Evolutionary conservation across 176 grass and related monocot species (phyloP), one percentile per base, ranked within the genome.

Genomic region (Bonia amplexicaulis): DNA sequence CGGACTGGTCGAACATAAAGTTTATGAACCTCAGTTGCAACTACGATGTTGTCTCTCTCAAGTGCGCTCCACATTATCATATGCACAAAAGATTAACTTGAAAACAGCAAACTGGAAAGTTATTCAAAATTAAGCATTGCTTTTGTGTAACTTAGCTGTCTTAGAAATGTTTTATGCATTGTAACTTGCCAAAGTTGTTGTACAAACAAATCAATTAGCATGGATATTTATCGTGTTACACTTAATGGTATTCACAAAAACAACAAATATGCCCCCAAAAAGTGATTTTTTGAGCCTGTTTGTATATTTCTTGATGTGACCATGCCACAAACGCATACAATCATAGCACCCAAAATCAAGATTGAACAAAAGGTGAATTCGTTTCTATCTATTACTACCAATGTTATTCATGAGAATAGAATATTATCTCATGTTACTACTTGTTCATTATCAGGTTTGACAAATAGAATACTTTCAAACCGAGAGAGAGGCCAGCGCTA

Each of bases 251-350:
- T 76, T 45, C 6, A 45, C 68, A 22, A 11, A 68, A 29, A 22
- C 10, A 55, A 13, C 35, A n/a, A 27, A 66, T 23, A 59, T 58
- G 23, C 13, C 37, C 13, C 9, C 42, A 13, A 9, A 11, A 16
- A 23, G 4, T 26, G 12, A 17, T 41, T 52, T 26, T 39, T 40
- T 12, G 39, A 61, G 23, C 70, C 55, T n/a, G 33, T 71, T 67
- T 78, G 7, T 72, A 31, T 57, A 19, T 78, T 70, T 80, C 44
- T 70, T 93, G 83, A n/a, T n/a, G n/a, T n/a, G n/a, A n/a, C n/a
- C n/a, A n/a, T n/a, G n/a, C n/a, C n/a, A n/a, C n/a, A n/a, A n/a
- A n/a, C n/a, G n/a, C n/a, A n/a, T n/a, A n/a, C n/a, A n/a, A n/a
- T n/a, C n/a, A n/a, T 31, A n/a, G n/a, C n/a, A n/a, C n/a, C n/a